A percentile compares a stretch with the other conserved stretches of the same genome.
phyloP scores from a whole-genome alignment of 352 stramenopile species.

The Globisporangium megalacanthum region DNA sequence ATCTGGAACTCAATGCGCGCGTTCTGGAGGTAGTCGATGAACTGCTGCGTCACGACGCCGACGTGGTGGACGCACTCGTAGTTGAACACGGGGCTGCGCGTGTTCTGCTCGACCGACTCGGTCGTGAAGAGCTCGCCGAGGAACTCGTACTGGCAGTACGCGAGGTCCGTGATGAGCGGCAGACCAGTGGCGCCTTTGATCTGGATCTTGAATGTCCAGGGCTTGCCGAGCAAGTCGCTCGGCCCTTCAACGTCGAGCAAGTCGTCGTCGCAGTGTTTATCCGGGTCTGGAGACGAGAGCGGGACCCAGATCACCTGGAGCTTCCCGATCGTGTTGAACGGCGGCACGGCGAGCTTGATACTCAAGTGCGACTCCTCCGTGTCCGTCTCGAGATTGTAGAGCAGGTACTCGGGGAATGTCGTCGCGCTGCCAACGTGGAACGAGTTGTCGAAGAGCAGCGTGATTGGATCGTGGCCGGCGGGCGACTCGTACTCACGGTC shows the following conservation, averaged over 20 bases:
- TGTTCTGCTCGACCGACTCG: conserved; percentile 87
- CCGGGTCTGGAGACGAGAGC: conserved; percentile 64
- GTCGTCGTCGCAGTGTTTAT: conserved; percentile 62
- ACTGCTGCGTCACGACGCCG: conserved; percentile 79
- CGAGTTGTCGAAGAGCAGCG: conserved; percentile 90
- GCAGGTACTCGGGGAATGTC: conserved; percentile 90
- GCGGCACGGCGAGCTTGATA: conserved; percentile 87
- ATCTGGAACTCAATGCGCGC: conserved; percentile 83
- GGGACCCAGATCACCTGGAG: conserved; percentile 89
- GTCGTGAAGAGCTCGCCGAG: conserved; percentile 90
- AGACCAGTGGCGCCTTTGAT: conserved; percentile 82
- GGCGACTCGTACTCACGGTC: conserved; percentile 85
- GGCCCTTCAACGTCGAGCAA: conserved; percentile 69
- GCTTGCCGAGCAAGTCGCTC: conserved; percentile 78
- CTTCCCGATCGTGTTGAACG: conserved; percentile 92
- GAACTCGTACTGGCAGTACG: conserved; percentile 93
- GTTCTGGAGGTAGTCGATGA: conserved; percentile 83
- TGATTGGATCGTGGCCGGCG: conserved; percentile 85
- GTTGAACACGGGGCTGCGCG: conserved; percentile 84
- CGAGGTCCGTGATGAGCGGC: conserved; percentile 85
- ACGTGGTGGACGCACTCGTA: conserved; percentile 89
- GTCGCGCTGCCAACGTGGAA: conserved; percentile 90
- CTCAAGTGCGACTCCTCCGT: conserved; percentile 85
- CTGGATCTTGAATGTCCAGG: conserved; percentile 88
- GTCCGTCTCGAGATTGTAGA: conserved; percentile 92